These are phyloP conservation scores for Jimgerdemannia lactiflua DNA, from an alignment of 192 early-diverging fungal species.

Conservation along the genomic window DNA sequence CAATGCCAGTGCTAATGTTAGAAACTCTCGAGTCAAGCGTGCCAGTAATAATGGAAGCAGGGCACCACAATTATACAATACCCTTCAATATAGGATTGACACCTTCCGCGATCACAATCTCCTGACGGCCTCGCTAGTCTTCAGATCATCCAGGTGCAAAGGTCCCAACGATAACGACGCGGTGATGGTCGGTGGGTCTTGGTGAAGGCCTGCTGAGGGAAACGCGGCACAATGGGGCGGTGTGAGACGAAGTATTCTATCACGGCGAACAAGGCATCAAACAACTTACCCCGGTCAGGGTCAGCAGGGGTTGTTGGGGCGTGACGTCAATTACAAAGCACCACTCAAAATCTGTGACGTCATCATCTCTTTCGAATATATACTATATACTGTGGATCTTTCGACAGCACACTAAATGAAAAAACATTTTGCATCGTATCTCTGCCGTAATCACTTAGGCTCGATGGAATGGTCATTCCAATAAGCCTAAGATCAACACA, in stretches of 20 bases:
- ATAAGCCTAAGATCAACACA: too few species aligned
- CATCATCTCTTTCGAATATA: too few species aligned
- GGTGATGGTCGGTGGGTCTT: not conserved
- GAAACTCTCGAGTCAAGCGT: not conserved
- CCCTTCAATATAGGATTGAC: conserved; percentile 12
- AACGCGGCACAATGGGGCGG: too few species aligned
- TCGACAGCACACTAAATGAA: too few species aligned
- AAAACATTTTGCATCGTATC: too few species aligned
- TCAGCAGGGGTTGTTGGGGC: too few species aligned
- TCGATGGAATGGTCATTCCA: too few species aligned
- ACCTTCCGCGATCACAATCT: conserved; percentile 28
- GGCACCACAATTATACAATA: conserved; percentile 5
- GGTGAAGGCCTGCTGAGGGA: not conserved
- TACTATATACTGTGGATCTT: too few species aligned
- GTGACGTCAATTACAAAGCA: too few species aligned
- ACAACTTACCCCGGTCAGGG: conserved; percentile 5
- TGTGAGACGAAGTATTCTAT: not conserved
- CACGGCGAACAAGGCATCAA: not conserved
- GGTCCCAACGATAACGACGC: too few species aligned
- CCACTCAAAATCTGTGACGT: conserved; percentile 1
- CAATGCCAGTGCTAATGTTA: not conserved
- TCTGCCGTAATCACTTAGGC: too few species aligned
- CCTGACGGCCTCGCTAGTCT: not conserved
- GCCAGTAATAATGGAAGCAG: not conserved
- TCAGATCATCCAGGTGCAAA: not conserved